Evolutionary conservation across 352 stramenopile genomes (phyloP).

Genomic region (Blastocystis sp.): DNA sequence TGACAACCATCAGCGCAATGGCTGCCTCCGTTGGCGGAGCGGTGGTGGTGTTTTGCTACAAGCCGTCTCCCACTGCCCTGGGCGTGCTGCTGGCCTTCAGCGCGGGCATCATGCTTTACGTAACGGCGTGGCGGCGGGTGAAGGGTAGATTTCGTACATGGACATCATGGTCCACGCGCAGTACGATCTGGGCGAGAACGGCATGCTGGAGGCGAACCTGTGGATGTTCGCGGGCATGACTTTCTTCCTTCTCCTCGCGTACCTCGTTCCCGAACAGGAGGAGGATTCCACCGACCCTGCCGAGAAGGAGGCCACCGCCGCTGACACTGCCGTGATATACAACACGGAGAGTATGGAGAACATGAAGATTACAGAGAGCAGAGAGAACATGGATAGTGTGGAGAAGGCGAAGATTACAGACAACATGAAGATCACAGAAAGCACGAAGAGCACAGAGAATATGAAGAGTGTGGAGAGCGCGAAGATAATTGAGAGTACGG

Average conservation of each 20-base stretch:
- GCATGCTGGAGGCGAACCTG: slow-evolving; percentile 51
- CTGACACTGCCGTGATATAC: neutral
- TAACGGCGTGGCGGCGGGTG: neutral
- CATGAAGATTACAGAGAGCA: neutral
- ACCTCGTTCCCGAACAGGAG: slow-evolving; percentile 43
- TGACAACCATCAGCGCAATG: slow-evolving; percentile 47
- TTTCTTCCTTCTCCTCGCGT: slow-evolving; percentile 14
- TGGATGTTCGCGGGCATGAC: slow-evolving; percentile 68
- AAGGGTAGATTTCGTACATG: slow-evolving; percentile 61
- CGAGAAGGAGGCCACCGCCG: neutral
- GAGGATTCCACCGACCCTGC: neutral
- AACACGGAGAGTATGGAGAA: neutral
- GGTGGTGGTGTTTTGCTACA: slow-evolving; percentile 43
- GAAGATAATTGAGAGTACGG: neutral
- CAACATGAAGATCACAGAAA: neutral
- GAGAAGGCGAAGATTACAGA: neutral
- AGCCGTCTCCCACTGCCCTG: slow-evolving; percentile 37
- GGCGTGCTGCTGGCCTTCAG: slow-evolving; percentile 46
- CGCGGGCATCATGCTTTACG: slow-evolving; percentile 66
- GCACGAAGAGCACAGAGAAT: slow-evolving; percentile 6
- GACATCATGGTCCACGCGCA: slow-evolving; percentile 69
- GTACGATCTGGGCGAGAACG: slow-evolving; percentile 45
- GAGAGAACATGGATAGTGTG: slow-evolving; percentile 9
- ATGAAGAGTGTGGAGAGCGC: neutral
- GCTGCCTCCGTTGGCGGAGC: slow-evolving; percentile 44